A percentile compares a stretch with the other conserved stretches of the same genome.
Conservation (phyloP, 306 rosid genomes). For the Canavalia gladiata region DNA sequence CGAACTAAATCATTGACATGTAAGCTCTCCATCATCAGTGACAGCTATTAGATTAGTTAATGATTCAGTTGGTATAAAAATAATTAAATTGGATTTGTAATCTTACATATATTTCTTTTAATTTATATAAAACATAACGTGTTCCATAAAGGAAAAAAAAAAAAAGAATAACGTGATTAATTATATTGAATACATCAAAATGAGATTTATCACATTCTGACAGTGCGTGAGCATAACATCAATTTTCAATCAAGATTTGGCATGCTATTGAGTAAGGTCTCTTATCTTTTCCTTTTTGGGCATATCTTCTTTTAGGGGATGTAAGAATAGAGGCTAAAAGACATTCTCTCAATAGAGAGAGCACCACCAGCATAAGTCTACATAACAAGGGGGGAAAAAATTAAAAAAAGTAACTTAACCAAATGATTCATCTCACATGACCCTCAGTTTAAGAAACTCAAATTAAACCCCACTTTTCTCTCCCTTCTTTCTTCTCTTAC, state of each 20-base stretch:
- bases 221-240: slow-evolving; percentile 24
- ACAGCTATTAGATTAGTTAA: slow-evolving; percentile 45
- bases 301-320: slow-evolving; percentile 39
- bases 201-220: slow-evolving; percentile 28
- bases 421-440: slow-evolving; percentile 50
- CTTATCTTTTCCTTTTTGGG: slow-evolving; percentile 35
- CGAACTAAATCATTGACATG: slow-evolving; percentile 36
- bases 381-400: not conserved
- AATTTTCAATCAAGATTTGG: slow-evolving; percentile 22
- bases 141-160: not conserved
- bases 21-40: slow-evolving; percentile 35
- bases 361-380: slow-evolving; percentile 23
- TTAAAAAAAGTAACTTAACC: not conserved
- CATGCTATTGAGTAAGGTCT: slow-evolving; percentile 38
- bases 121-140: slow-evolving; percentile 14
- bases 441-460: slow-evolving; percentile 47
- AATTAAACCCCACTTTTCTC: slow-evolving; percentile 4
- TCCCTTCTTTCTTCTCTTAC: slow-evolving; percentile 23
- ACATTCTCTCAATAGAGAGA: slow-evolving; percentile 40
- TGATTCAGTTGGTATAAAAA: slow-evolving; percentile 36
- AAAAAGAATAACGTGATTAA: not conserved
- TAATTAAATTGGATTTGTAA: not conserved
- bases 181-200: not conserved
- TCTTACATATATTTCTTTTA: not conserved
- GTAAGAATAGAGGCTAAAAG: slow-evolving; percentile 22